Conservation (phyloP, 2,329 filamentous ascomycete species). For the Trichoderma aggressivum region DNA sequence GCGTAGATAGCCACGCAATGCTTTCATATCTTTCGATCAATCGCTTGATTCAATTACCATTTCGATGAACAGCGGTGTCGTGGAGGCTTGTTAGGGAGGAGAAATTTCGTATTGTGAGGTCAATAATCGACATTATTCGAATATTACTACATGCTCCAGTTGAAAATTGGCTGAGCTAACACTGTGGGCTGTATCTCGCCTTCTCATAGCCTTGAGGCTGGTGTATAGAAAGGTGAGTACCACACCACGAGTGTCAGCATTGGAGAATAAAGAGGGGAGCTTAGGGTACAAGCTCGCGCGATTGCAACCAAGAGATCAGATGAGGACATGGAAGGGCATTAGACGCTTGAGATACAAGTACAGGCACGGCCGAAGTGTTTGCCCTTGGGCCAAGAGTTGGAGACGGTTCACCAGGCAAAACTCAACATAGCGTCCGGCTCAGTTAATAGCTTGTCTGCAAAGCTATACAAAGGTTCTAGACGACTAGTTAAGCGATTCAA, state of each 20-base stretch:
- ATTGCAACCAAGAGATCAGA: background rate
- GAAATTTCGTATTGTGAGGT: background rate
- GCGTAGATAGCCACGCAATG: background rate
- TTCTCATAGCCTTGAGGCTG: background rate
- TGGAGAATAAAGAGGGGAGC: background rate
- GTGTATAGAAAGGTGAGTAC: background rate
- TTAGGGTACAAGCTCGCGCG: background rate
- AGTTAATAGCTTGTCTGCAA: background rate
- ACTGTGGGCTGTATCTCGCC: background rate
- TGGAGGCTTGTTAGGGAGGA: background rate
- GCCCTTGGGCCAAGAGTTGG: background rate
- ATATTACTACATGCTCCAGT: background rate
- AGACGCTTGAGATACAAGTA: background rate
- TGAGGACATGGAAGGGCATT: background rate
- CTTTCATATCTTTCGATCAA: background rate
- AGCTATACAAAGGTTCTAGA: background rate
- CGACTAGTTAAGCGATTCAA: background rate
- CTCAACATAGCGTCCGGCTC: background rate
- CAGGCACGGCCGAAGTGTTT: too few species aligned
- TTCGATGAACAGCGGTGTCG: background rate
- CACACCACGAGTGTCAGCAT: background rate
- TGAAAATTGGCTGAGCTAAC: background rate
- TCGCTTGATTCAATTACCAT: background rate
- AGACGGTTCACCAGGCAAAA: background rate
- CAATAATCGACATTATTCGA: background rate